phyloP scores from a whole-genome alignment of 139 green algal species.

The Micractinium sp. region DNA sequence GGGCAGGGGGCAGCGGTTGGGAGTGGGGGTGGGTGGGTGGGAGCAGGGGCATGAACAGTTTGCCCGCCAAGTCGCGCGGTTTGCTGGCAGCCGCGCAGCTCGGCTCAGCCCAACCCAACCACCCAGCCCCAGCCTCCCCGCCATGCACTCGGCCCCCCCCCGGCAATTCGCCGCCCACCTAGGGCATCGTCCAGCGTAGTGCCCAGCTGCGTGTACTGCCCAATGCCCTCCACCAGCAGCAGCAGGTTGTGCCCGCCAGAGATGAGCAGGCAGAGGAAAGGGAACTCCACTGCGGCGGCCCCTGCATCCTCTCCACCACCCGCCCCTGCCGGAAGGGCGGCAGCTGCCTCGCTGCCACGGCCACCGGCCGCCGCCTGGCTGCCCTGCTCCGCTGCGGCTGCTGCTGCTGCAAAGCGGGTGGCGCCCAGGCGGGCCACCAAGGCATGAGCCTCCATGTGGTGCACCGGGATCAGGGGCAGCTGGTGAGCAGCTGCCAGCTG shows the following conservation, averaged over 20 bases:
- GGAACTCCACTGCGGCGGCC: constrained; percentile 71
- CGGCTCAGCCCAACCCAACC: neutral
- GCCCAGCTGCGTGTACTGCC: constrained; percentile 91
- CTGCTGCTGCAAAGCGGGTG: constrained; percentile 10
- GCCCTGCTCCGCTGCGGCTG: neutral
- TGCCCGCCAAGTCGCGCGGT: neutral
- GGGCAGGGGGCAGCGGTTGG: no score
- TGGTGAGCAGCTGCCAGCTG: constrained; percentile 64
- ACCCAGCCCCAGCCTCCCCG: neutral
- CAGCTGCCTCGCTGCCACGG: neutral
- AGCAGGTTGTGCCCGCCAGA: constrained; percentile 96
- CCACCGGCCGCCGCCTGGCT: neutral
- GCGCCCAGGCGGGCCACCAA: constrained; percentile 80
- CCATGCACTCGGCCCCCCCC: no score
- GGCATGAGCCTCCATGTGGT: constrained; percentile 99
- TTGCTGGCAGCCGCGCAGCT: neutral
- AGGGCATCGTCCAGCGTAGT: constrained; percentile 94
- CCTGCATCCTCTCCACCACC: neutral
- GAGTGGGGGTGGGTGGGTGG: no score
- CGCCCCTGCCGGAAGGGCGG: neutral
- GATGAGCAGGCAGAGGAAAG: constrained; percentile 94
- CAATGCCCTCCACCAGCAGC: constrained; percentile 87
- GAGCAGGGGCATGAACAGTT: neutral
- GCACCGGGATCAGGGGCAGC: constrained; percentile 86
- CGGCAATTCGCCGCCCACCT: constrained; percentile 63